A percentile compares a stretch with the other conserved stretches of the same genome.
These are phyloP conservation scores for Mortierella sp. DNA, from an alignment of 371 early-diverging fungal species.

Conservation along the genomic window DNA sequence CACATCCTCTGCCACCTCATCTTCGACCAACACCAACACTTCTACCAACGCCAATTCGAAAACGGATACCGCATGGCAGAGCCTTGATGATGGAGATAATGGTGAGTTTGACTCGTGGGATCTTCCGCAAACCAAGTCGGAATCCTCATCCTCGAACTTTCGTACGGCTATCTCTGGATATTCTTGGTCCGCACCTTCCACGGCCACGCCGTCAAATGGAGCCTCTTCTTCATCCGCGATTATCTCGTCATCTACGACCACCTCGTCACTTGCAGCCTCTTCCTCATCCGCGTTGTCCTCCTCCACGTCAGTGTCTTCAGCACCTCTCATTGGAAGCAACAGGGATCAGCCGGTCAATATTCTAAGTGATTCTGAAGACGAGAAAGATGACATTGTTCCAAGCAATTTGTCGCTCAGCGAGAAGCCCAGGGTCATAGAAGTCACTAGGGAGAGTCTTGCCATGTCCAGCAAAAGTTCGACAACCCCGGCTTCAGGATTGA, in stretches of 20 bases:
- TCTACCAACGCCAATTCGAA: too few species aligned
- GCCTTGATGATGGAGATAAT: too few species aligned
- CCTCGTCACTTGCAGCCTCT: not conserved
- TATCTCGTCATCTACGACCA: too few species aligned
- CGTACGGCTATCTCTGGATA: too few species aligned
- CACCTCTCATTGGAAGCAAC: not conserved
- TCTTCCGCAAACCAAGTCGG: too few species aligned
- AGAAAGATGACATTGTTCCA: not conserved
- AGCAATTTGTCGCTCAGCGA: not conserved
- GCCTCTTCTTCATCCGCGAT: not conserved
- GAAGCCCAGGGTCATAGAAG: not conserved
- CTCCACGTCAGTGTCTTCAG: not conserved
- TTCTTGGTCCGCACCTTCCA: too few species aligned
- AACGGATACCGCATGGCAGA: too few species aligned
- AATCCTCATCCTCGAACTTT: too few species aligned
- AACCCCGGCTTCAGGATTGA: not conserved
- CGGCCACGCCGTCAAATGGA: too few species aligned
- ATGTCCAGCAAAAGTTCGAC: not conserved
- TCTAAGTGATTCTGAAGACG: constrained; percentile 26
- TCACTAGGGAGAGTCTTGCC: not conserved
- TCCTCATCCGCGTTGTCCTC: not conserved
- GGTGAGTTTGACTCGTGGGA: too few species aligned
- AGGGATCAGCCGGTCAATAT: constrained; percentile 15
- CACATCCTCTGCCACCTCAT: not conserved
- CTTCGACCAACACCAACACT: too few species aligned